Base-by-base conservation (phyloP, 140 eudicot genomes). In the Bidens hawaiensis region DNA sequence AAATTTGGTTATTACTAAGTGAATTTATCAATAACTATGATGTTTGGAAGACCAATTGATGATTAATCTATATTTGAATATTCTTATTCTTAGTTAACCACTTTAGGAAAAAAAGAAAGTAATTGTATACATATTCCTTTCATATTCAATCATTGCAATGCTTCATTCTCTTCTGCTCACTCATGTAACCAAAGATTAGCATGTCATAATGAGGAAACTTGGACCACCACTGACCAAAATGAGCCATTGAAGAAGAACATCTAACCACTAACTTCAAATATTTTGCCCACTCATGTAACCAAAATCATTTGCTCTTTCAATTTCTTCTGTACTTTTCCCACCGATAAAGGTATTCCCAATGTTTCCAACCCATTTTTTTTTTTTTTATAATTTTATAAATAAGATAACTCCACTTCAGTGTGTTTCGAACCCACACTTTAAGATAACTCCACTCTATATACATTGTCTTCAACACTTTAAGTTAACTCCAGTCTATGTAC, bases 211-310 rank as follows among this genome's bases (percentile, higher is more conserved):
- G 27, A 43, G 43, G 53, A 61, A 22, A 14, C 52, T 22, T 61
- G 67, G 68, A 63, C 43, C 68, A 62, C 68, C 56, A 62, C 57
- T 9, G 6, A 62, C 28, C 17, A 63, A 42, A 42, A 3, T 24
- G 41, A 25, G 68, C 68, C 68, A 42, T 26, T 25, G 40, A 62
- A 24, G 38, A 62, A 25, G 36, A 60, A 23, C 41, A 42, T 42
- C 54, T 46, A 62, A 62, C 27, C 5, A 43, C 12, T 26, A 10
- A 27, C 42, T 63, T 10, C 43, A 63, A 45, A 26, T 45, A 17
- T 16, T 63, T 45, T 63, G 30, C 57, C 45, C 38, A 61, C 67
- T 61, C 52, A 61, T 61, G 23, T 61, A 61, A 40, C 24, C 40
- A 61, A 48, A 19, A 21, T 48, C 55, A 48, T 19, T 48, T 6